Evolutionary conservation across 1,139 yeast species (phyloP), one percentile per base, ranked within the genome.

Genomic region (Hyphopichia pseudoburtonii): DNA sequence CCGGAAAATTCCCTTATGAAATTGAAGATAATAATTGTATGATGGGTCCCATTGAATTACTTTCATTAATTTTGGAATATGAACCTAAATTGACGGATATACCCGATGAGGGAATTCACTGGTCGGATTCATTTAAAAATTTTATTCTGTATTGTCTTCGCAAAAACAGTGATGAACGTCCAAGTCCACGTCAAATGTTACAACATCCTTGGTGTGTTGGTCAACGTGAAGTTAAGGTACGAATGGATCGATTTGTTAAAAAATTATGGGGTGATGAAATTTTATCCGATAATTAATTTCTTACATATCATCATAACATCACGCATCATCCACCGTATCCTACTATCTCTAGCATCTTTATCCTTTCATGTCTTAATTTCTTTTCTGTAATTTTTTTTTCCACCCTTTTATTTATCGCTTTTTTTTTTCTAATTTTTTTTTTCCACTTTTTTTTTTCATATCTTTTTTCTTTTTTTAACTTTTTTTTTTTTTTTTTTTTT

Each of bases 141-240:
- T 92, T 92, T 50, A 73, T 92, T 34, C 78, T 78, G 35, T 85
- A 82, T 52, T 89, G 97, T 57, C 65, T 92, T 40, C 87, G 79
- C 48, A 90, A 89, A 53, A 87, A 88, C 43, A 80, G 88, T 23
- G 73, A 70, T 27, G 82, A 82, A 46, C 70, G 98, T 40, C 96
- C 97, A 6, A 80, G 90, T 39, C 98, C 98, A 10, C 72, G 94
- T 47, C 96, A 90, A 56, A 86, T 92, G 92, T 70, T 92, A 37
- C 74, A 70, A 38, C 97, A 90, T 64, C 97, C 97, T 2, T 90
- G 97, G 97, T 71, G 88, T 40, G 64, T 76, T 16, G 87, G 88
- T 4, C 95, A 86, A 60, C 76, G 76, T 60, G 72, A 69, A 44
- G 77, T 82, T 53, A 70, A 65, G 34, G 95, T 90, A 11, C 78